Base-by-base conservation (phyloP, 2,329 filamentous ascomycete species). In the Curvularia sp. region DNA sequence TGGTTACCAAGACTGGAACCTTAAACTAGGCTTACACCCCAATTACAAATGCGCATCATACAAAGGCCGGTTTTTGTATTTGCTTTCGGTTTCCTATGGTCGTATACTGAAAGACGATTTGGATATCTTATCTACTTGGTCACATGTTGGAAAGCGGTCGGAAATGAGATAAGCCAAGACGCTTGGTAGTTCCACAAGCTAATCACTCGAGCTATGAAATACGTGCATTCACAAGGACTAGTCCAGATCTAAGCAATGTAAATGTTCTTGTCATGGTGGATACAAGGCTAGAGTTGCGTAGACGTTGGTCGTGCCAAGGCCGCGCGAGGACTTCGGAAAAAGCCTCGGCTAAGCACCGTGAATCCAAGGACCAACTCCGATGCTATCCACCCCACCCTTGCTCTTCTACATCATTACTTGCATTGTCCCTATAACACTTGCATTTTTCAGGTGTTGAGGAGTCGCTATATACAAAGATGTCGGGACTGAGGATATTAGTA, bases 401-500 rank as follows among this genome's bases (percentile, higher is more conserved):
- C 49, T 51, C 54, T 49, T 53, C 55, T 51, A 55, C 55, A 54
- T 51, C 51, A 55, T 47, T 44, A 50, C 50, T 10, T 41, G 41
- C 18, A 47, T 30, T 43, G 39, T 47, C 22, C 35, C 47, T 47
- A 41, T 26, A 47, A 49, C 57, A 51, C 42, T 48, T 33, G 30
- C 22, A 3, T 18, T 39, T 13, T 42, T 28, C 33, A 8, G 42
- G 57, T 39, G 43, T 42, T 35, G n/a, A 58, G 41, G 35, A 44
- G 35, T 46, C 20, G 53, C 18, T 22, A 51, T 8, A 44, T n/a
- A 55, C 18, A 48, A 24, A 46, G 53, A 81, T 82, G 78, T 81
- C 81, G 49, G 74, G 79, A 48, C 75, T 85, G 51, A 80, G 83
- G 67, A 84, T 85, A 69, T 75, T 85, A 63, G 83, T 85, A 35